Evolutionary conservation across 164 flowering plant genomes (phyloP), one percentile per base, ranked within the genome.

Genomic region (Platanus orientalis): DNA sequence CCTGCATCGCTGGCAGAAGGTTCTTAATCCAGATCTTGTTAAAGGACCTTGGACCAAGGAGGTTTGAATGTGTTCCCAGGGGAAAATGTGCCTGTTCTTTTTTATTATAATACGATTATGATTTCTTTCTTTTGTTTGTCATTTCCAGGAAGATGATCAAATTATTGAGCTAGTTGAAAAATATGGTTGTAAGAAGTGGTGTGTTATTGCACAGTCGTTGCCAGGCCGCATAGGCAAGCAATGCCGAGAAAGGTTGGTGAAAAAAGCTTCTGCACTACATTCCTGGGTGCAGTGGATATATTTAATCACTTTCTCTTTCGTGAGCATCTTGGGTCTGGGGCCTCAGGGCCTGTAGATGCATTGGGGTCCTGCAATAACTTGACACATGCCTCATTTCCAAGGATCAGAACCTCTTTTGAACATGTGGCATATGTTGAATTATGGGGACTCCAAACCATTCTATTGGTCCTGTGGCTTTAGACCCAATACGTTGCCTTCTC

Each of bases 11-110:
- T 94, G 99, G 99, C 99, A 88, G 68, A 94, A 91, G 75, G 99
- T 94, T 76, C 88, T 94, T 20, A 91, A 92, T 81, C 97, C 99
- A 11, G 97, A 95, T 54, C 90, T 95, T 72, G 79, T 89, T 65
- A 95, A 95, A 76, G 99, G 99, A 65, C 97, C 99, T 40, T 95
- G 99, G 99, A 89, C 90, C 64, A 88, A 74, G 68, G 97, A 95
- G 96, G 99, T 94, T 21, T 61, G 50, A 50, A 34, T 17, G 49
- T 61, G 26, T 29, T 26, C 32, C 14, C 54, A 63, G 27, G 12
- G 12, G 42, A 36, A 36, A 36, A 36, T 66, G 48, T 53, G 56
- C n/a, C 9, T 60, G n/a, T 36, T 52, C 25, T 32, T 27, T 25
- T 27, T 66, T 28, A 30, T 47, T 10, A 24, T 65, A 47, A 27